These are phyloP conservation scores for Trichoderma sp. DNA, from an alignment of 2,329 filamentous ascomycete species.

Conservation along the genomic window DNA sequence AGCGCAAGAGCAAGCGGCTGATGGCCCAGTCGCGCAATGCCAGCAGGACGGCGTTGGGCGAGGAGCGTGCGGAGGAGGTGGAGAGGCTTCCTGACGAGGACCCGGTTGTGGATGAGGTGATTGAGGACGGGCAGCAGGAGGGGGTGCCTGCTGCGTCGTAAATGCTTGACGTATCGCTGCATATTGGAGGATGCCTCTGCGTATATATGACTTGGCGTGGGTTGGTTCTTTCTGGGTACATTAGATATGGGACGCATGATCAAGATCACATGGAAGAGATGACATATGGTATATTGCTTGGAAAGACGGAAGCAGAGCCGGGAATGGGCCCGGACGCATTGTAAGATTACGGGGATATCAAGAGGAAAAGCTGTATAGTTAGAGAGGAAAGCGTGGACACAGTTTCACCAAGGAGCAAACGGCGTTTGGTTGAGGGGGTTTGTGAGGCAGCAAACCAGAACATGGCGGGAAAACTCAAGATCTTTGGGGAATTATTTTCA, in stretches of 20 bases:
- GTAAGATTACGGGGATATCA: conserved; percentile 9
- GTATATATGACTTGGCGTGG: neutral
- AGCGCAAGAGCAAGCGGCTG: conserved; percentile 34
- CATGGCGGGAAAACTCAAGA: too few relatives aligned
- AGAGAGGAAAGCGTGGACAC: neutral
- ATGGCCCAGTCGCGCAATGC: conserved; percentile 31
- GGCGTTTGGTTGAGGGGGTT: neutral
- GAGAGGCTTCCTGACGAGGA: conserved; percentile 32
- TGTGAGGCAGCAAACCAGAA: neutral
- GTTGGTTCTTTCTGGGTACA: neutral
- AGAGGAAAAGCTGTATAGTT: conserved; percentile 10
- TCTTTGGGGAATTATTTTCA: too few relatives aligned
- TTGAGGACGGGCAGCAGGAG: neutral
- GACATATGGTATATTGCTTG: neutral
- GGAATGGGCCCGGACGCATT: neutral
- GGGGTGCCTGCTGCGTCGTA: neutral
- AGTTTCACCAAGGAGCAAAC: neutral
- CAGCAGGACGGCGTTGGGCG: conserved; percentile 28
- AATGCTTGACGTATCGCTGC: neutral
- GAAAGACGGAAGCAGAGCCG: neutral
- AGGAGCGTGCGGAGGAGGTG: conserved; percentile 28
- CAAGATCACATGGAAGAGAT: too few relatives aligned
- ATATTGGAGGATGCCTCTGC: neutral
- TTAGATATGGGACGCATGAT: neutral
- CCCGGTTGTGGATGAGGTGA: conserved; percentile 27